Conservation (phyloP, 1,139 yeast genomes). For the Suhomyces bolitotheri region DNA sequence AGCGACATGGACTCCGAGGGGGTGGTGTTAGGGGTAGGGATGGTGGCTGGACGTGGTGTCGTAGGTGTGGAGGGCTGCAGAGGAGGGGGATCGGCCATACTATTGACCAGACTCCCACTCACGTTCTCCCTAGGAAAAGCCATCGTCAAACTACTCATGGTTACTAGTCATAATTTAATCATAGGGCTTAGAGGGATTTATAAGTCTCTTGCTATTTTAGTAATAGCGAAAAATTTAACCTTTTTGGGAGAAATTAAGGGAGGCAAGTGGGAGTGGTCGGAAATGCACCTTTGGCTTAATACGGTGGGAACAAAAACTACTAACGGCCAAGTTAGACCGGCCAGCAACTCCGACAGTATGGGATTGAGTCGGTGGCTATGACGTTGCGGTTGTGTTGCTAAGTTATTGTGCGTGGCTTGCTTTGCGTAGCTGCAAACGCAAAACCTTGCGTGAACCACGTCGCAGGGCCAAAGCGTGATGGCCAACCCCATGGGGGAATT, state of each 20-base stretch:
- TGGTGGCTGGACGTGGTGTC: not conserved
- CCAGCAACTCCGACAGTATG: not conserved
- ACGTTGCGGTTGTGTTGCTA: not conserved
- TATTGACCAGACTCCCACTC: not conserved
- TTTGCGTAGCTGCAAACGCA: too few relatives aligned
- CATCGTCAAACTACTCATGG: slow-evolving; percentile 8
- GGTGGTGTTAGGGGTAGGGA: slow-evolving; percentile 1
- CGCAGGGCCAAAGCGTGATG: too few relatives aligned
- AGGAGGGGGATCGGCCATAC: not conserved
- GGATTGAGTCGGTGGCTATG: slow-evolving; percentile 1
- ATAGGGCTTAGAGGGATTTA: slow-evolving; percentile 2
- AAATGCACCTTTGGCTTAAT: slow-evolving; percentile 1
- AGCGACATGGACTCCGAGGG: not conserved
- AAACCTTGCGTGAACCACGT: too few relatives aligned
- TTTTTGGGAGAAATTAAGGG: slow-evolving; percentile 3
- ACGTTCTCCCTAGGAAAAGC: slow-evolving; percentile 3
- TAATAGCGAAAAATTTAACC: slow-evolving; percentile 9
- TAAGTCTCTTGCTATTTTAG: slow-evolving; percentile 5
- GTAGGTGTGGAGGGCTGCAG: not conserved
- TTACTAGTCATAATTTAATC: not conserved
- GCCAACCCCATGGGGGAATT: too few relatives aligned
- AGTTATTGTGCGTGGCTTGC: not conserved
- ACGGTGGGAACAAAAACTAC: too few relatives aligned
- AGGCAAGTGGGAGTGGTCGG: slow-evolving; percentile 1
- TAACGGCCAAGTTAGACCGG: too few relatives aligned